Percentiles rank a stretch among this genome's conserved stretches.
Conservation (phyloP, 495 filamentous ascomycete genomes). For the Filosporella fistucella region DNA sequence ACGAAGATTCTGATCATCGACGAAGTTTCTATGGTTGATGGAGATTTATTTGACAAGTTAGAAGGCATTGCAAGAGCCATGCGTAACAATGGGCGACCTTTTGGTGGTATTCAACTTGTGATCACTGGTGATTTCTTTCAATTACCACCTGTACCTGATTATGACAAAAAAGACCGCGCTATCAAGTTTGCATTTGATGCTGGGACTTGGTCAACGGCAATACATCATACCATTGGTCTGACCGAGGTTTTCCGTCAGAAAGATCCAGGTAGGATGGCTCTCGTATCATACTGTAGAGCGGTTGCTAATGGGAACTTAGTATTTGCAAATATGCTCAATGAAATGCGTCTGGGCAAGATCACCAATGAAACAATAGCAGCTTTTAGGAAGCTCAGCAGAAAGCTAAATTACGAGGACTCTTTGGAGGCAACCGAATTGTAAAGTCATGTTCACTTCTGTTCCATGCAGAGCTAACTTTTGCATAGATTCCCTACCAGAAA, state of each 20-base stretch:
- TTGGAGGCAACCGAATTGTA: slow-evolving; percentile 88
- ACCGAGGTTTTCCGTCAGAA: slow-evolving; percentile 95
- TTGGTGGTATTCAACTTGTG: slow-evolving; percentile 93
- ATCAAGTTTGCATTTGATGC: slow-evolving; percentile 92
- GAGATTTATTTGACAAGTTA: slow-evolving; percentile 93
- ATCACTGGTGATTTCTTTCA: slow-evolving; percentile 99
- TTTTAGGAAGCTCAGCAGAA: slow-evolving; percentile 68
- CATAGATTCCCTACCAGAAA: slow-evolving; percentile 79
- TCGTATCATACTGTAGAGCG: slow-evolving; percentile 9
- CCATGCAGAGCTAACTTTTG: slow-evolving; percentile 22
- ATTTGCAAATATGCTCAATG: slow-evolving; percentile 93
- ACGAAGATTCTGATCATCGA: slow-evolving; percentile 87
- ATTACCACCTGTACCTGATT: slow-evolving; percentile 85
- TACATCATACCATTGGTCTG: slow-evolving; percentile 92
- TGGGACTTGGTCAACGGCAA: slow-evolving; percentile 82
- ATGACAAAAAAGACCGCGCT: slow-evolving; percentile 46
- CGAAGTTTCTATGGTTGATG: slow-evolving; percentile 98
- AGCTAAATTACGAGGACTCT: slow-evolving; percentile 65
- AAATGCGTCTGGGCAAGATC: slow-evolving; percentile 88
- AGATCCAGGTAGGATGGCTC: slow-evolving; percentile 66
- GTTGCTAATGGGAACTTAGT: slow-evolving; percentile 33
- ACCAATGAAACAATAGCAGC: slow-evolving; percentile 60
- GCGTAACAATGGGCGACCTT: slow-evolving; percentile 84
- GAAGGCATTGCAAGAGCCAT: slow-evolving; percentile 77
- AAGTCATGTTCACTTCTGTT: slow-evolving; percentile 19